Evolutionary conservation across 768 basidiomycete species (phyloP).

Genomic region (Pholiota conissans): DNA sequence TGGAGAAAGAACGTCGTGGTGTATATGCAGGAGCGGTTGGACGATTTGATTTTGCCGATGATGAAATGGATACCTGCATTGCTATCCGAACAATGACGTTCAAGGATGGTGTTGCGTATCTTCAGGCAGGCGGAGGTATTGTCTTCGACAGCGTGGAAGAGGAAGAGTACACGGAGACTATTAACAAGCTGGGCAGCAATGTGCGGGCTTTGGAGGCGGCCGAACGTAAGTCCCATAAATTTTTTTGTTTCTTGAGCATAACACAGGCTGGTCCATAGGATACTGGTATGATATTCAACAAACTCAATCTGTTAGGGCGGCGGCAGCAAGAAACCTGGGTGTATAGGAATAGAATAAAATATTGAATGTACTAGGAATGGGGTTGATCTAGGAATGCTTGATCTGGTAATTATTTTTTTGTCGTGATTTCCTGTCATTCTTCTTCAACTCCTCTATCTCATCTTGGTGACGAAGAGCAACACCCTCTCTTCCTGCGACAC

Average conservation of each 20-base stretch:
- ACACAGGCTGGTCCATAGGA: slow-evolving; percentile 43
- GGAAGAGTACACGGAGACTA: slow-evolving; percentile 94
- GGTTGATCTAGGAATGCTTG: slow-evolving; percentile 8
- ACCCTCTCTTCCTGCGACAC: slow-evolving; percentile 82
- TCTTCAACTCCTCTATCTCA: slow-evolving; percentile 28
- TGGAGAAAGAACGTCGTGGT: slow-evolving; percentile 89
- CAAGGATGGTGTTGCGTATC: slow-evolving; percentile 87
- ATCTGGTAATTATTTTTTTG: slow-evolving; percentile 18
- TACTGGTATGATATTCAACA: slow-evolving; percentile 73
- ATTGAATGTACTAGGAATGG: slow-evolving; percentile 18
- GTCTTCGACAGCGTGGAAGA: slow-evolving; percentile 97
- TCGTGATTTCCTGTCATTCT: slow-evolving; percentile 24
- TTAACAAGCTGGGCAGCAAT: slow-evolving; percentile 93
- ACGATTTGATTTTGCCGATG: slow-evolving; percentile 93
- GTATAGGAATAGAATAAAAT: slow-evolving; percentile 18
- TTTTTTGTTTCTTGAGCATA: background rate
- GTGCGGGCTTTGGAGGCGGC: slow-evolving; percentile 82
- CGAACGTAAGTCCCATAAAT: slow-evolving; percentile 64
- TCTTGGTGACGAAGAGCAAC: slow-evolving; percentile 42
- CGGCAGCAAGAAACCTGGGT: slow-evolving; percentile 17
- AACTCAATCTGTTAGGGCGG: slow-evolving; percentile 30
- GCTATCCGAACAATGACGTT: slow-evolving; percentile 98
- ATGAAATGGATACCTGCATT: slow-evolving; percentile 98
- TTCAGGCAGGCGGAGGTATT: slow-evolving; percentile 97
- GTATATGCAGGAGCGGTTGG: slow-evolving; percentile 98